These are phyloP conservation scores for Coniochaeta pulveracea DNA, from an alignment of 2,329 filamentous ascomycete species.

Conservation along the genomic window DNA sequence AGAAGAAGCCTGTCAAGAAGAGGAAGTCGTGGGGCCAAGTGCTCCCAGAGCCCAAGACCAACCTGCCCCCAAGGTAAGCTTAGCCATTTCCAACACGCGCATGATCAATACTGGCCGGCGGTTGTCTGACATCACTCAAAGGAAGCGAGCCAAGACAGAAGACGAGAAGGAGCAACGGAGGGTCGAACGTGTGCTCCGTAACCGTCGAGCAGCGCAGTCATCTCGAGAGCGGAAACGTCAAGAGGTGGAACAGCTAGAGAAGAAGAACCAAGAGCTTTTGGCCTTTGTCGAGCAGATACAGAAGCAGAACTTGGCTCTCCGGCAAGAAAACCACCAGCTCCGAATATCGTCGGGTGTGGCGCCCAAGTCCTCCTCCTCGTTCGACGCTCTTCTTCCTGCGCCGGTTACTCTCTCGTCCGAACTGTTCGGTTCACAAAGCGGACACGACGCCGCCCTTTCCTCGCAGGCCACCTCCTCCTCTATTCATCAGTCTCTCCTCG, in stretches of 20 bases:
- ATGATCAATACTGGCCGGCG: neutral
- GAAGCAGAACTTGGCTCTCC: slow-evolving; percentile 34
- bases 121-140: slow-evolving; percentile 23
- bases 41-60: slow-evolving; percentile 91
- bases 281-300: slow-evolving; percentile 49
- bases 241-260: slow-evolving; percentile 78
- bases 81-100: slow-evolving; percentile 1
- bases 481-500: slow-evolving; percentile 29
- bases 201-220: slow-evolving; percentile 91
- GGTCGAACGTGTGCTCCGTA: slow-evolving; percentile 92
- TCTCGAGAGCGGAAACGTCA: slow-evolving; percentile 85
- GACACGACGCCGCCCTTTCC: slow-evolving; percentile 20
- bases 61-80: slow-evolving; percentile 66
- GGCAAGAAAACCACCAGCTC: slow-evolving; percentile 38
- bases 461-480: slow-evolving; percentile 9
- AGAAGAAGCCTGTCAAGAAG: slow-evolving; percentile 79
- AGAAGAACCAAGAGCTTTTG: slow-evolving; percentile 61
- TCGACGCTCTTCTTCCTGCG: slow-evolving; percentile 30
- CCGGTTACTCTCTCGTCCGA: slow-evolving; percentile 47
- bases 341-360: slow-evolving; percentile 30
- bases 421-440: slow-evolving; percentile 40
- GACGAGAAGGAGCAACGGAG: slow-evolving; percentile 98
- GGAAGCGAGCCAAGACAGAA: slow-evolving; percentile 96
- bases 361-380: slow-evolving; percentile 27
- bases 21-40: slow-evolving; percentile 98